Percentiles rank a stretch among this genome's conserved stretches.
Conservation (phyloP, 768 basidiomycete genomes). For the Mycena haematopus region DNA sequence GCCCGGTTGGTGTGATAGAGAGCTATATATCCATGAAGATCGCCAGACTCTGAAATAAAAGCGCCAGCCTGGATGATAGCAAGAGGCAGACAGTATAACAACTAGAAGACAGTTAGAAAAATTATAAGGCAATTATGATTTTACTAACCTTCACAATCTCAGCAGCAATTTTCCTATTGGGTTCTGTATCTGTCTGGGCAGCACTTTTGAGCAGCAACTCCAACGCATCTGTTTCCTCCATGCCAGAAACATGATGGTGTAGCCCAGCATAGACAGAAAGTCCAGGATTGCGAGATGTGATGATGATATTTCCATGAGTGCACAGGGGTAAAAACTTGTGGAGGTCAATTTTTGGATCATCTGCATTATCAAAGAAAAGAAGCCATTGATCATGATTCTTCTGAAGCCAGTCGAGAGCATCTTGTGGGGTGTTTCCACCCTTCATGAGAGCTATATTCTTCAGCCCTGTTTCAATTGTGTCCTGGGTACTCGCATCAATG, state of each 20-base stretch:
- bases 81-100: not conserved
- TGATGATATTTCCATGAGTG: conserved; percentile 21
- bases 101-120: not conserved
- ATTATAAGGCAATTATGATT: not conserved
- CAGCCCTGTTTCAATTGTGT: not conserved
- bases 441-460: no score
- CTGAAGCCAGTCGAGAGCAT: conserved; percentile 2
- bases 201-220: not conserved
- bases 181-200: not conserved
- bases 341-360: conserved; percentile 9
- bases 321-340: conserved; percentile 7
- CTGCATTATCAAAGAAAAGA: conserved; percentile 11
- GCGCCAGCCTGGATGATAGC: not conserved
- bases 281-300: conserved; percentile 18
- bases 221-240: not conserved
- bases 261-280: not conserved
- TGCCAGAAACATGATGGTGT: not conserved
- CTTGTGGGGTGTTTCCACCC: not conserved
- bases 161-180: not conserved
- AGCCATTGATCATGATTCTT: not conserved
- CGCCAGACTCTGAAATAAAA: not conserved
- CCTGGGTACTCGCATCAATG: not conserved
- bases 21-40: not conserved
- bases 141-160: not conserved
- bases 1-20: not conserved